Percentiles rank a stretch among this genome's conserved stretches.
Conservation (phyloP, 345 rosid genomes). For the Aquilaria yunnanensis region DNA sequence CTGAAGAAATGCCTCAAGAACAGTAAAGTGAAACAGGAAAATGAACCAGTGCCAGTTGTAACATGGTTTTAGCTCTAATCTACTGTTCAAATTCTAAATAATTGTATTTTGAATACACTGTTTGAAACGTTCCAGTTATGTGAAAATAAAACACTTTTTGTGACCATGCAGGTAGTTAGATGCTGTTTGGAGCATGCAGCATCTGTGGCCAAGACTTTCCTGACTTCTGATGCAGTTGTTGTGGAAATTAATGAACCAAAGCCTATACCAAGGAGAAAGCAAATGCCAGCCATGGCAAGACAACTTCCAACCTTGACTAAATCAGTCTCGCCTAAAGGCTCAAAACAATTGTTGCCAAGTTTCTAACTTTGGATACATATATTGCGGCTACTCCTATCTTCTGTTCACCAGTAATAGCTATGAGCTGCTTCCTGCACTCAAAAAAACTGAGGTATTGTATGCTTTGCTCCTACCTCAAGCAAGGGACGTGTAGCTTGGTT, state of each 20-base stretch:
- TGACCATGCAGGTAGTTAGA: slow-evolving; percentile 61
- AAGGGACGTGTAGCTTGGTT: too few species aligned
- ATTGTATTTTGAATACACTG: slow-evolving; percentile 1
- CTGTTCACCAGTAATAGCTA: not conserved
- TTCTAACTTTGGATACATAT: not conserved
- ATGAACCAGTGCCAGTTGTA: not conserved
- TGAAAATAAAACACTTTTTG: not conserved
- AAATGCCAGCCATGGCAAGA: slow-evolving; percentile 30
- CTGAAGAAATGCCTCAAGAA: not conserved
- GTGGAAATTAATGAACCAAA: slow-evolving; percentile 55
- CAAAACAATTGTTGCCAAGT: slow-evolving; percentile 4
- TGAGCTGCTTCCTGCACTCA: too few species aligned
- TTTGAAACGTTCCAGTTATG: not conserved
- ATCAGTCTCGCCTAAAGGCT: slow-evolving; percentile 5
- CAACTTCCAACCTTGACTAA: slow-evolving; percentile 19
- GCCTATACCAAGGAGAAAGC: slow-evolving; percentile 42
- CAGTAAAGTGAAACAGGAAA: too few species aligned
- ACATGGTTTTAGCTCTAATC: too few species aligned
- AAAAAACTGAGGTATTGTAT: not conserved
- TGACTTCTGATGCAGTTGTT: slow-evolving; percentile 74
- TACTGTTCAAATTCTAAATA: not conserved
- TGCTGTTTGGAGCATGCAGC: slow-evolving; percentile 93
- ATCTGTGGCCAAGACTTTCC: slow-evolving; percentile 79
- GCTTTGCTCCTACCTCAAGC: not conserved
- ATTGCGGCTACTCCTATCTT: not conserved